phyloP scores from a whole-genome alignment of 177 flowering plant species.

The Vitis hybrid region DNA sequence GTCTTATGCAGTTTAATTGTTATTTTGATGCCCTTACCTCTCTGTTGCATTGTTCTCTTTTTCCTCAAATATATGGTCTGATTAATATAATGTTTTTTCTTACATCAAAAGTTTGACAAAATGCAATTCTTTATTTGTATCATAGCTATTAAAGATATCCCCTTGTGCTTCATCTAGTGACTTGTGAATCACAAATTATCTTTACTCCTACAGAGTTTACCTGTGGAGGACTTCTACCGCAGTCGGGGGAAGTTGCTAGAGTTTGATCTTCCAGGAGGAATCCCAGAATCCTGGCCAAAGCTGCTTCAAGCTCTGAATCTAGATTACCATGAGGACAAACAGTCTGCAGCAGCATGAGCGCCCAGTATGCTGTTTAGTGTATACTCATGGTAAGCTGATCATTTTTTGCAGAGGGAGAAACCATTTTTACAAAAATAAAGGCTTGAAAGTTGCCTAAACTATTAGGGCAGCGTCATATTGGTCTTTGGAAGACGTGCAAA shows the following conservation, averaged over 20 bases:
- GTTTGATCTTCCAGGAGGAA: constrained; percentile 94
- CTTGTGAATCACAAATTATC: neutral
- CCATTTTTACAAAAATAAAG: constrained; percentile 21
- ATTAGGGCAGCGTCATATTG: neutral
- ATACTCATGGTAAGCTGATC: constrained; percentile 23
- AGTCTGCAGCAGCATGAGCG: constrained; percentile 66
- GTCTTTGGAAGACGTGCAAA: constrained; percentile 5
- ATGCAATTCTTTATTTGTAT: too few relatives aligned
- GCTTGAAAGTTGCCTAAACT: neutral
- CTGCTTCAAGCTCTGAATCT: constrained; percentile 79
- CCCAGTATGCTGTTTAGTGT: neutral
- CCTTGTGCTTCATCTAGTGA: neutral
- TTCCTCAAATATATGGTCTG: too few relatives aligned
- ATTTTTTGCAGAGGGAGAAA: constrained; percentile 45
- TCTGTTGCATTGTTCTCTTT: too few relatives aligned
- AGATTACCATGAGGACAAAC: constrained; percentile 62
- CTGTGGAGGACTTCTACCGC: constrained; percentile 86
- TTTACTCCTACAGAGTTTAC: constrained; percentile 64
- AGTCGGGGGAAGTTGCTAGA: constrained; percentile 75
- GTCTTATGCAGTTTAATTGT: too few relatives aligned
- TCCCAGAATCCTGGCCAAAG: constrained; percentile 96
- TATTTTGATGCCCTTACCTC: too few relatives aligned
- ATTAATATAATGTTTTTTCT: too few relatives aligned
- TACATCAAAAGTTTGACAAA: too few relatives aligned
- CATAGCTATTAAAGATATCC: neutral